Evolutionary conservation across 768 basidiomycete species (phyloP).

Genomic region (Podaxis rugospora): DNA sequence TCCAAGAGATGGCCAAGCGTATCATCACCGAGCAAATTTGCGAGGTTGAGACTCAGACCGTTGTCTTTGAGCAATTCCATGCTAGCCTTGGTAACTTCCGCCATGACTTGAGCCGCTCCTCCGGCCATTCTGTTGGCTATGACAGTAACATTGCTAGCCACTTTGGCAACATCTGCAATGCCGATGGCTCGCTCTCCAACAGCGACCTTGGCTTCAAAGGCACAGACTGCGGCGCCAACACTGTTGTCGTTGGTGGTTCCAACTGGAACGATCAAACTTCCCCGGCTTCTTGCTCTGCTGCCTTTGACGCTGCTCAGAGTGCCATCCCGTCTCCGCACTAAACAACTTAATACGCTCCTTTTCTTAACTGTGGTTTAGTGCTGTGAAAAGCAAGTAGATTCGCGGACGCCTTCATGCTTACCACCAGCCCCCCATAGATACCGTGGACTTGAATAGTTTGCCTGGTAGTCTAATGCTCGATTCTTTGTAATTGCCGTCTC

Average conservation of each 20-base stretch:
- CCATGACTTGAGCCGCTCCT: slow-evolving; percentile 25
- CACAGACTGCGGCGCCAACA: slow-evolving; percentile 26
- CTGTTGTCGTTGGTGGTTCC: slow-evolving; percentile 30
- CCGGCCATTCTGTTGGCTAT: slow-evolving; percentile 27
- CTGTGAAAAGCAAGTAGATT: not conserved
- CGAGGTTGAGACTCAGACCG: slow-evolving; percentile 32
- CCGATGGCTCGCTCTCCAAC: slow-evolving; percentile 25
- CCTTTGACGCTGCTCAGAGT: slow-evolving; percentile 26
- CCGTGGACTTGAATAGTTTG: slow-evolving; percentile 1
- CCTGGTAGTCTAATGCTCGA: slow-evolving; percentile 4
- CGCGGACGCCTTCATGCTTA: not conserved
- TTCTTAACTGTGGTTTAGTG: not conserved
- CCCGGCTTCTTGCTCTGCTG: slow-evolving; percentile 26
- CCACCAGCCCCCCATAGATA: not conserved
- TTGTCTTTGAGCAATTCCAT: slow-evolving; percentile 32
- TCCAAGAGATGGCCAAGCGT: slow-evolving; percentile 36
- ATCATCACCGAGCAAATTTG: slow-evolving; percentile 29
- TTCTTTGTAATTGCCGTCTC: slow-evolving; percentile 7
- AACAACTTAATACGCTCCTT: not conserved
- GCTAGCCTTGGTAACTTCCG: slow-evolving; percentile 24
- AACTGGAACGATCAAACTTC: slow-evolving; percentile 34
- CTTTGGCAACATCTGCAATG: slow-evolving; percentile 23
- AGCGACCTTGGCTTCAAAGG: slow-evolving; percentile 31
- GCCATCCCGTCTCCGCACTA: slow-evolving; percentile 15
- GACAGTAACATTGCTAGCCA: slow-evolving; percentile 26